These are phyloP conservation scores for Eleusine indica DNA, from an alignment of 176 grass and related monocot species.

Conservation along the genomic window DNA sequence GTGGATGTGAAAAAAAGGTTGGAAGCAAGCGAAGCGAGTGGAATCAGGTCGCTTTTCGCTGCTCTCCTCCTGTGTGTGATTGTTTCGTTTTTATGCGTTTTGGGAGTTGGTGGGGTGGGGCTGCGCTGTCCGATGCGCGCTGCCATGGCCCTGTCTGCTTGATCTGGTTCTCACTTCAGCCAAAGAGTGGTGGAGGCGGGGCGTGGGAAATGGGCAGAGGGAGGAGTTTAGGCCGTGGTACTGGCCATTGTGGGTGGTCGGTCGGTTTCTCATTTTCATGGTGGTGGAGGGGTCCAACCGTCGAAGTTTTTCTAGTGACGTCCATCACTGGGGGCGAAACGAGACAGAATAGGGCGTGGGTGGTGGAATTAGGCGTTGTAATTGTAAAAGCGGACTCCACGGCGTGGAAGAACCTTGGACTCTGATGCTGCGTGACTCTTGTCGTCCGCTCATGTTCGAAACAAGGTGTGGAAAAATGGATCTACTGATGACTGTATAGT, in stretches of 20 bases:
- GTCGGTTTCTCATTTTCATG: constrained; percentile 7
- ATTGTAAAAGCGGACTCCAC: not conserved
- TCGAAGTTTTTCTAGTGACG: not conserved
- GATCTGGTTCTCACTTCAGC: constrained; percentile 10
- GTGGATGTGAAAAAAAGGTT: constrained; percentile 7
- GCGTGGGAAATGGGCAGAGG: not conserved
- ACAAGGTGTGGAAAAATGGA: not conserved
- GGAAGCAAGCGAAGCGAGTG: not conserved
- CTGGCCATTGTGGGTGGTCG: not conserved
- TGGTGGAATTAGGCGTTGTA: not conserved
- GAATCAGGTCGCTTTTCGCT: constrained; percentile 49
- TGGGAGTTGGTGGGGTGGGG: constrained; percentile 39
- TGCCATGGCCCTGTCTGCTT: constrained; percentile 12
- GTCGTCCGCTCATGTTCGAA: not conserved
- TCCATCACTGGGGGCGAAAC: not conserved
- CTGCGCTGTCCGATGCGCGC: constrained; percentile 38
- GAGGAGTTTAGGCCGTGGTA: not conserved
- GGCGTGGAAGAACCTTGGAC: not conserved
- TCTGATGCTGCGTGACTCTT: not conserved
- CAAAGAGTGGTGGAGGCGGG: not conserved
- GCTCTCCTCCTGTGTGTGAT: constrained; percentile 5
- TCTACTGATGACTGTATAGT: not conserved
- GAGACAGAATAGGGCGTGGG: not conserved
- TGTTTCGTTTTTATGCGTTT: constrained; percentile 34
- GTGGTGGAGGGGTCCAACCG: constrained; percentile 12